A percentile compares a stretch with the other conserved stretches of the same genome.
Conservation (phyloP, 306 rosid genomes). For the Oxytropis ochrocephala region DNA sequence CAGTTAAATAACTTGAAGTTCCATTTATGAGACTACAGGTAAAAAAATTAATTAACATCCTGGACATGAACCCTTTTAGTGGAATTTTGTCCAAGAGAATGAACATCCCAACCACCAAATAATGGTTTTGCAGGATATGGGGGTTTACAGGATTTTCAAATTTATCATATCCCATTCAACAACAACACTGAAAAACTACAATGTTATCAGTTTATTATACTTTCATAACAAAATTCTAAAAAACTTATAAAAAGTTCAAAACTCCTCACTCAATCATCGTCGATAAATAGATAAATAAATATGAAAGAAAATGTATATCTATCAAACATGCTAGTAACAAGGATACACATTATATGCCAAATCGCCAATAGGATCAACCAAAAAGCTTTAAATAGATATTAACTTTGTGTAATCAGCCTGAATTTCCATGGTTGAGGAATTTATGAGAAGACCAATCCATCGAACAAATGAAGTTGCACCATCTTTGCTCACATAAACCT, state of each 20-base stretch:
- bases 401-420: constrained; percentile 88
- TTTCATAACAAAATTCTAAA: background rate
- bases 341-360: constrained; percentile 15
- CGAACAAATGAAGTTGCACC: constrained; percentile 52
- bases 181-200: background rate
- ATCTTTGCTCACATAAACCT: constrained; percentile 45
- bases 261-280: background rate
- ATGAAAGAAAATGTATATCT: background rate
- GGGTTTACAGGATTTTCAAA: background rate
- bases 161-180: background rate
- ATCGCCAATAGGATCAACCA: constrained; percentile 18
- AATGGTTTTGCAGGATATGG: background rate
- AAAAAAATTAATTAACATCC: background rate
- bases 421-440: constrained; percentile 67
- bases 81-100: background rate
- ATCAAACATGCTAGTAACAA: constrained; percentile 7
- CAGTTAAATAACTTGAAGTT: background rate
- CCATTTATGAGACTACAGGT: background rate
- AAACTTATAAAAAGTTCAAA: background rate
- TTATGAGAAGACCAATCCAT: constrained; percentile 91
- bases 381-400: constrained; percentile 9
- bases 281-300: background rate
- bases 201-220: background rate
- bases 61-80: background rate
- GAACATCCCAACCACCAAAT: background rate